phyloP scores from a whole-genome alignment of 805 yeast genomes.

The Sungouiella thailandica region DNA sequence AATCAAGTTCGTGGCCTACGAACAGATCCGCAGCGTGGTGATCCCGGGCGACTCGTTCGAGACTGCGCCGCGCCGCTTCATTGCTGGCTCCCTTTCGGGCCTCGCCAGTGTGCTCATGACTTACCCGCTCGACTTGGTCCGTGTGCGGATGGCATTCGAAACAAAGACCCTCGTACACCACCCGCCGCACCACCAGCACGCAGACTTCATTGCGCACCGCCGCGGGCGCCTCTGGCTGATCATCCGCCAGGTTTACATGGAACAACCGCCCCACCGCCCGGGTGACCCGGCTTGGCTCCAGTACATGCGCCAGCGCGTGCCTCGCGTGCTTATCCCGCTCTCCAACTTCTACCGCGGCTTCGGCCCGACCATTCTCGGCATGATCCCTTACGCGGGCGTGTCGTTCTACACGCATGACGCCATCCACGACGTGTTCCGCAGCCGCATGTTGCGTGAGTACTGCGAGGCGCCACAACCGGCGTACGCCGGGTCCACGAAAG shows the following conservation, averaged over 20 bases:
- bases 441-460: slow-evolving; percentile 48
- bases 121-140: slow-evolving; percentile 84
- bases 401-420: slow-evolving; percentile 92
- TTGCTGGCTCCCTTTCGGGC: slow-evolving; percentile 91
- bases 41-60: slow-evolving; percentile 75
- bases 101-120: slow-evolving; percentile 81
- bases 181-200: slow-evolving; percentile 19
- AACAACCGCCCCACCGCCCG: slow-evolving; percentile 30
- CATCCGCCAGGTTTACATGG: slow-evolving; percentile 26
- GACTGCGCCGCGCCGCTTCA: slow-evolving; percentile 71
- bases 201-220: slow-evolving; percentile 20
- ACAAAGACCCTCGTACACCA: slow-evolving; percentile 42
- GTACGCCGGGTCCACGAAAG: slow-evolving; percentile 8
- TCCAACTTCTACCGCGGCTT: slow-evolving; percentile 91
- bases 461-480: slow-evolving; percentile 31
- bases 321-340: slow-evolving; percentile 30
- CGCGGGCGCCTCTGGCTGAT: slow-evolving; percentile 31
- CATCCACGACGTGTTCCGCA: slow-evolving; percentile 79
- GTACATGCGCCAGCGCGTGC: slow-evolving; percentile 27
- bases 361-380: slow-evolving; percentile 88
- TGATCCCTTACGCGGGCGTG: slow-evolving; percentile 98
- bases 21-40: slow-evolving; percentile 74
- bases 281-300: slow-evolving; percentile 36
- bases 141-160: slow-evolving; percentile 90
- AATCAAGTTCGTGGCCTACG: slow-evolving; percentile 92